phyloP scores from a whole-genome alignment of 2,329 filamentous ascomycete species.

The Alternaria ethzedia region DNA sequence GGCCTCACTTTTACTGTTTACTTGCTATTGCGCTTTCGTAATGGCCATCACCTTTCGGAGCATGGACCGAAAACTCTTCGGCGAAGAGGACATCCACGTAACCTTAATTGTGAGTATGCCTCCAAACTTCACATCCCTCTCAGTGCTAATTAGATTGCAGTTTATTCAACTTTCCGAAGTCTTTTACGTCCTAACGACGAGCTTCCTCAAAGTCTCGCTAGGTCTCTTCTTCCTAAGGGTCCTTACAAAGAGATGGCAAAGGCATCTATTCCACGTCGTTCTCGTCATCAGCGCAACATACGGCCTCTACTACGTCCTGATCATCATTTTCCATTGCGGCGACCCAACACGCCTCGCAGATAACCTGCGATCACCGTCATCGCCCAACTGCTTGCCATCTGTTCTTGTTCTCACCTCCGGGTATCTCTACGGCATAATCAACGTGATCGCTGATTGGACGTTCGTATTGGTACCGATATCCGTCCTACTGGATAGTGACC shows the following conservation, averaged over 20 bases:
- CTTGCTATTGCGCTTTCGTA: constrained; percentile 23
- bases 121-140: no score
- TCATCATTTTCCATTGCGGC: constrained; percentile 40
- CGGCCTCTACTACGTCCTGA: constrained; percentile 39
- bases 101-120: constrained; percentile 28
- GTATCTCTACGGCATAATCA: constrained; percentile 42
- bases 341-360: constrained; percentile 34
- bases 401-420: constrained; percentile 31
- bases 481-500: constrained; percentile 50
- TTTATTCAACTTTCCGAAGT: constrained; percentile 51
- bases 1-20: constrained; percentile 36
- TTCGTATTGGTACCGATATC: constrained; percentile 44
- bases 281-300: constrained; percentile 14
- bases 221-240: constrained; percentile 47
- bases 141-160: constrained; percentile 17
- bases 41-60: constrained; percentile 25
- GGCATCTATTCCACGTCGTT: constrained; percentile 2
- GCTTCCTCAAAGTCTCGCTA: constrained; percentile 53
- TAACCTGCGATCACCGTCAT: constrained; percentile 15
- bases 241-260: constrained; percentile 42
- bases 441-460: constrained; percentile 44
- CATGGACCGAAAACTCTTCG: constrained; percentile 16
- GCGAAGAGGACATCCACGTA: constrained; percentile 12
- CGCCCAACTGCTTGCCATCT: constrained; percentile 29
- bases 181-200: constrained; percentile 60